Percentiles rank a stretch among this genome's conserved stretches.
Evolutionary conservation across 2,329 filamentous ascomycete genomes (phyloP).

Genomic region (Penicillium sp.): DNA sequence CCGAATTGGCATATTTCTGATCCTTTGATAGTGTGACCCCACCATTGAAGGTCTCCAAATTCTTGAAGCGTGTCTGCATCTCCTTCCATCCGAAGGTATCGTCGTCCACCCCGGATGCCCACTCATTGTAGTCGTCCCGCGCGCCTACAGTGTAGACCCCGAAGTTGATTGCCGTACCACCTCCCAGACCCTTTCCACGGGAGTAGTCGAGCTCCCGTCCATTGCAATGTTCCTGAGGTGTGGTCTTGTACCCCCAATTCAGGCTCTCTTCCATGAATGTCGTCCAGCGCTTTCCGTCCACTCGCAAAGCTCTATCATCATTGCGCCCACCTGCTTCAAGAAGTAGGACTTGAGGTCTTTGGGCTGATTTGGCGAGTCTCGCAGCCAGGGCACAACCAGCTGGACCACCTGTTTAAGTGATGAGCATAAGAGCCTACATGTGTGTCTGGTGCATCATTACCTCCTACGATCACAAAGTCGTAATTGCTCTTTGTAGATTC

Average conservation of each 20-base stretch:
- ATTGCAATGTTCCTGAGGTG: conserved; percentile 46
- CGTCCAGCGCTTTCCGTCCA: conserved; percentile 56
- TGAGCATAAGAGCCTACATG: not conserved
- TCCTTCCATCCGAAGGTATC: conserved; percentile 55
- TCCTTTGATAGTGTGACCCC: conserved; percentile 39
- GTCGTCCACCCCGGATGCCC: conserved; percentile 57
- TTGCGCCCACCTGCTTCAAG: conserved; percentile 59
- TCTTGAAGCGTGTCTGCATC: conserved; percentile 52
- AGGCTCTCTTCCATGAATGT: conserved; percentile 50
- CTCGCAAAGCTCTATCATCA: conserved; percentile 47
- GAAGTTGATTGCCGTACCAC: conserved; percentile 56
- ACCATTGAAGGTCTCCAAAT: conserved; percentile 55
- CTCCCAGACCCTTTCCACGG: conserved; percentile 53
- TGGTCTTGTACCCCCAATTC: conserved; percentile 55
- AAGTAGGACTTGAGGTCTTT: conserved; percentile 55
- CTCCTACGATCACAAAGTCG: conserved; percentile 23
- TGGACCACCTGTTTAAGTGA: conserved; percentile 52
- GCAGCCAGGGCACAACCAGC: conserved; percentile 58
- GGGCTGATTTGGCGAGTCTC: conserved; percentile 48
- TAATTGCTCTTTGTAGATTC: not conserved
- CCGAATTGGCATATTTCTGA: conserved; percentile 50
- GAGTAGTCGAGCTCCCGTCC: conserved; percentile 50
- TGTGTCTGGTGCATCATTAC: conserved; percentile 3
- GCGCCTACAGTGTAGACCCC: conserved; percentile 56
- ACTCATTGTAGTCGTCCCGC: conserved; percentile 61